Evolutionary conservation across 495 filamentous ascomycete species (phyloP).

Genomic region (Xylaria castorea): DNA sequence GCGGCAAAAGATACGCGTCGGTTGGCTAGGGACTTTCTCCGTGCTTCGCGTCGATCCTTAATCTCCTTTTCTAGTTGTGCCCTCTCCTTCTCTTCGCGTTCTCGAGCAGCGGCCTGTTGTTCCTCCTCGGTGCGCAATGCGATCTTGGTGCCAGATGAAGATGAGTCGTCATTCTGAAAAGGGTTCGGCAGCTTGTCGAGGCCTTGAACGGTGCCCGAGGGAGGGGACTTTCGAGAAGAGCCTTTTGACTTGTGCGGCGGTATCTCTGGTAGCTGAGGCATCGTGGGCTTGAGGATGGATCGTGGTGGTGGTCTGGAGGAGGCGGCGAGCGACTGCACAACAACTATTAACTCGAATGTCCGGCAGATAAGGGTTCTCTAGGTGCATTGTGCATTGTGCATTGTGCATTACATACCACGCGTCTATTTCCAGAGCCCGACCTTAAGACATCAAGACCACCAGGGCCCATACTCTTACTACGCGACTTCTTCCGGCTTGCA

Average conservation of each 20-base stretch:
- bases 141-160: constrained; percentile 51
- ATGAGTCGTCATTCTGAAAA: constrained; percentile 52
- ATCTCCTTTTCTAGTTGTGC: constrained; percentile 71
- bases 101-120: constrained; percentile 75
- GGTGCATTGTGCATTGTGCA: neutral
- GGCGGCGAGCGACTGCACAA: constrained; percentile 55
- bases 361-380: constrained; percentile 26
- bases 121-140: constrained; percentile 75
- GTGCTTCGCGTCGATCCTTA: constrained; percentile 77
- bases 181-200: constrained; percentile 59
- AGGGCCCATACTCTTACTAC: constrained; percentile 94
- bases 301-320: constrained; percentile 56
- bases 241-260: constrained; percentile 54
- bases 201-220: constrained; percentile 33
- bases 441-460: constrained; percentile 85
- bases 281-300: constrained; percentile 87
- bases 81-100: constrained; percentile 75
- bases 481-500: constrained; percentile 70
- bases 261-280: constrained; percentile 70
- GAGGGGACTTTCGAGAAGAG: constrained; percentile 33
- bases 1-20: constrained; percentile 96
- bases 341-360: constrained; percentile 22
- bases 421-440: constrained; percentile 77
- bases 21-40: constrained; percentile 90
- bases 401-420: constrained; percentile 65